Base-by-base conservation (phyloP, 2,329 filamentous ascomycete species). In the Diplodia mutila region DNA sequence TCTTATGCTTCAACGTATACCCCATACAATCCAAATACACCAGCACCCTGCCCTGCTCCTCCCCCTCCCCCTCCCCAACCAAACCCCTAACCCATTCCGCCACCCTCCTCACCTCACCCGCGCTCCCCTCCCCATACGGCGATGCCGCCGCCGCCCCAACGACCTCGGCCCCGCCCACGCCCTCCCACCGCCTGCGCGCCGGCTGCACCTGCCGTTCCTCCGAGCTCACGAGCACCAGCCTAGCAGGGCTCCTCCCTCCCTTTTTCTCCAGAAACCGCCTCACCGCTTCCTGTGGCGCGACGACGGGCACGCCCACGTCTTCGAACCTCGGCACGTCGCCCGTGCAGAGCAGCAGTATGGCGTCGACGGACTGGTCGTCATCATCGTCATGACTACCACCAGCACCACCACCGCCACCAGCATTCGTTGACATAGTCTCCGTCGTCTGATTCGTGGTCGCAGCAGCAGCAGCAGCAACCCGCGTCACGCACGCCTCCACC, bases 1-100 rank as follows among this genome's bases (percentile, higher is more conserved):
- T 48, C 37, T 61, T 61, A 27, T 61, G 55, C 55, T 29, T 39
- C 55, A 61, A 11, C 37, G 55, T 61, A 61, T 29, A 61, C 37
- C 55, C 55, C 55, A 61, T 61, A 21, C 55, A 61, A 61, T 61
- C 55, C 55, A 61, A 32, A 46, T 46, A 61, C 23, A 61, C 55
- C 39, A 61, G 4, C 55, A 32, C 54, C 29, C 29, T 32, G 2
- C 29, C 29, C 29, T n/a, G n/a, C 2, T 5, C 2, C 14, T n/a
- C 23, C 55, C 14, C 25, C 23, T 1, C 39, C 25, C 7, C 55
- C 23, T 1, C 39, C 29, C 25, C 29, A 48, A 37, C 27, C 27
- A 32, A 7, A 2, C n/a, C 27, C 12, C 29, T 25, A 2, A 64
- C 9, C 61, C 61, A 64, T 27, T 18, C 46, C 61, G 21, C 61